Conservation (phyloP, 371 early-diverging fungal genomes). For the Globomyces sp. region DNA sequence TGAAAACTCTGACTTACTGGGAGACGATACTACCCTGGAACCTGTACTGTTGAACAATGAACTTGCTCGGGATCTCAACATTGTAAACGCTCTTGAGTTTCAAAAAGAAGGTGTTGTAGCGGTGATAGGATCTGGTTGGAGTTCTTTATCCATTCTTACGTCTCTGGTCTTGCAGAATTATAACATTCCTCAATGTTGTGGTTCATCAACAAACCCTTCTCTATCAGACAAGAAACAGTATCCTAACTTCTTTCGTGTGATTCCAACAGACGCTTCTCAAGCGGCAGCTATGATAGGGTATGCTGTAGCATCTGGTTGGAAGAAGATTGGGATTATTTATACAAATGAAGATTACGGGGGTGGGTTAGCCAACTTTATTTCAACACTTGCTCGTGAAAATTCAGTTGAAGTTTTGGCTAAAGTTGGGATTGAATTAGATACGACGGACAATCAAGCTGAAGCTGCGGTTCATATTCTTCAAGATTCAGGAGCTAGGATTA, state of each 20-base stretch:
- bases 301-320: background rate
- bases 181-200: conserved; percentile 26
- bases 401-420: no score
- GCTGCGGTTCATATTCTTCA: no score
- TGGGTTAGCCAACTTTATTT: background rate
- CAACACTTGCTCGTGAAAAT: no score
- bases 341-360: conserved; percentile 11
- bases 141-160: background rate
- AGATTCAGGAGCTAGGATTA: conserved; percentile 2
- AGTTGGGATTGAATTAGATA: no score
- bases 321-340: background rate
- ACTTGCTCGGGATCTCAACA: background rate
- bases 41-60: background rate
- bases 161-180: conserved; percentile 11
- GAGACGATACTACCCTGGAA: background rate
- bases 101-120: background rate
- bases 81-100: background rate
- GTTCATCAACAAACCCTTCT: conserved; percentile 21
- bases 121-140: conserved; percentile 2
- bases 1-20: background rate
- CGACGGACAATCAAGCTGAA: no score
- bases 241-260: conserved; percentile 35
- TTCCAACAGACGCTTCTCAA: background rate
- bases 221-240: conserved; percentile 17
- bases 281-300: background rate